phyloP scores from a whole-genome alignment of 1,139 yeast species.

The Wickerhamomyces sp. region DNA sequence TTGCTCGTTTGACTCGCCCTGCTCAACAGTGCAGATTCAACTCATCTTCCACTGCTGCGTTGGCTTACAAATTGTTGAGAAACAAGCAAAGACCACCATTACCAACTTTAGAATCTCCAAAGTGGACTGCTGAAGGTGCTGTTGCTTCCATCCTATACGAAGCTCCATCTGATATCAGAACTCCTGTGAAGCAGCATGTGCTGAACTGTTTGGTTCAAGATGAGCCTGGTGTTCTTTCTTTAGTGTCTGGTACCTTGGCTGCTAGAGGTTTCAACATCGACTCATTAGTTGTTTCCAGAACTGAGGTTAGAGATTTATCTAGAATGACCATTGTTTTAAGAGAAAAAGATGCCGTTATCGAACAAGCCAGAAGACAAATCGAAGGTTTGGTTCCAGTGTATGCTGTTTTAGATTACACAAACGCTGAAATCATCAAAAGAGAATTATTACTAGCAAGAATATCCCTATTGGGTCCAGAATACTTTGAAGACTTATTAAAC shows the following conservation, averaged over 20 bases:
- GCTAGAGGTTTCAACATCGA: slow-evolving; percentile 98
- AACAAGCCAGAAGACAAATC: slow-evolving; percentile 97
- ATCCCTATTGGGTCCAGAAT: slow-evolving; percentile 92
- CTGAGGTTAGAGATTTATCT: slow-evolving; percentile 92
- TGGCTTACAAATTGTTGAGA: slow-evolving; percentile 86
- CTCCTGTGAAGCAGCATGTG: slow-evolving; percentile 77
- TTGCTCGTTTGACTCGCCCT: neutral
- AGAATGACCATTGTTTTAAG: slow-evolving; percentile 94
- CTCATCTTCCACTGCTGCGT: slow-evolving; percentile 80
- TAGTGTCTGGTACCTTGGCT: slow-evolving; percentile 92
- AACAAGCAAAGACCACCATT: slow-evolving; percentile 85
- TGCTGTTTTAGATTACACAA: slow-evolving; percentile 92
- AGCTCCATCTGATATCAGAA: slow-evolving; percentile 71
- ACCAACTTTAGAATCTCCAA: slow-evolving; percentile 93
- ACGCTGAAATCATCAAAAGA: slow-evolving; percentile 84
- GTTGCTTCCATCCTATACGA: slow-evolving; percentile 93
- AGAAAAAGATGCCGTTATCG: slow-evolving; percentile 95
- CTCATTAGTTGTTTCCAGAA: slow-evolving; percentile 92
- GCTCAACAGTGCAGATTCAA: slow-evolving; percentile 9
- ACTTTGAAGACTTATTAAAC: slow-evolving; percentile 89
- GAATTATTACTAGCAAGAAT: slow-evolving; percentile 89
- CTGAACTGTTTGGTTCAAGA: slow-evolving; percentile 95
- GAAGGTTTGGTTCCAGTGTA: slow-evolving; percentile 98
- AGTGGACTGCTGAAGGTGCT: slow-evolving; percentile 94
- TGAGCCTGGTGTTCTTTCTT: slow-evolving; percentile 95